phyloP scores from a whole-genome alignment of 805 yeast species.

The Ogataea saltuana region DNA sequence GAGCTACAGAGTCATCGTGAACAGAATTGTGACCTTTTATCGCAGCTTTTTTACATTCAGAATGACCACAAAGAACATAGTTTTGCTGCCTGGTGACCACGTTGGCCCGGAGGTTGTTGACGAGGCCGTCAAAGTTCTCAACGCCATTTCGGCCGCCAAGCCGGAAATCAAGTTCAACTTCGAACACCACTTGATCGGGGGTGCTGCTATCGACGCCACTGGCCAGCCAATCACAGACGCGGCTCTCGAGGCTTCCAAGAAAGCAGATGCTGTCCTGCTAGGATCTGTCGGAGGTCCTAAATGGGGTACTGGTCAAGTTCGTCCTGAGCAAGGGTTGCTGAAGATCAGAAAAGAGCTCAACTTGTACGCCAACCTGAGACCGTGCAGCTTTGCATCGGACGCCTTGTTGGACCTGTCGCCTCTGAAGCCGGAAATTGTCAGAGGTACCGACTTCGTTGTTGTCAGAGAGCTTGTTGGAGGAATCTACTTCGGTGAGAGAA shows the following conservation, averaged over 20 bases:
- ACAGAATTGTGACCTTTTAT: background rate
- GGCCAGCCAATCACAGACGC: constrained; percentile 90
- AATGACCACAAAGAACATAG: constrained; percentile 59
- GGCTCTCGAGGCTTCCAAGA: constrained; percentile 78
- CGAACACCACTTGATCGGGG: constrained; percentile 87
- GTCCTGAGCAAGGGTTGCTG: constrained; percentile 97
- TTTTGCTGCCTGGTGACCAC: constrained; percentile 94
- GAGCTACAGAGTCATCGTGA: constrained; percentile 1
- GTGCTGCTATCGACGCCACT: constrained; percentile 97
- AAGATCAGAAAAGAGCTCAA: constrained; percentile 93
- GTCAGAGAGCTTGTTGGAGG: constrained; percentile 98
- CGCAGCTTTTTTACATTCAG: background rate
- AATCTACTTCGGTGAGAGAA: constrained; percentile 94
- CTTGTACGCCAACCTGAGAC: constrained; percentile 94
- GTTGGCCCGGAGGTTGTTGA: constrained; percentile 88
- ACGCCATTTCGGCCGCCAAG: constrained; percentile 66
- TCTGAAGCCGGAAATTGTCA: constrained; percentile 77
- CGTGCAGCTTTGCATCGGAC: constrained; percentile 90
- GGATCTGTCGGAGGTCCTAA: constrained; percentile 99
- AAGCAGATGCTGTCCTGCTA: constrained; percentile 89
- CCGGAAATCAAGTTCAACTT: constrained; percentile 69
- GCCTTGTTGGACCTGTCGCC: constrained; percentile 85
- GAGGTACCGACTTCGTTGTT: constrained; percentile 88
- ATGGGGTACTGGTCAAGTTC: constrained; percentile 96
- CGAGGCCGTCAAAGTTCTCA: constrained; percentile 90